Evolutionary conservation across 2,329 filamentous ascomycete species (phyloP).

Genomic region (Penicillium sclerotigenum): DNA sequence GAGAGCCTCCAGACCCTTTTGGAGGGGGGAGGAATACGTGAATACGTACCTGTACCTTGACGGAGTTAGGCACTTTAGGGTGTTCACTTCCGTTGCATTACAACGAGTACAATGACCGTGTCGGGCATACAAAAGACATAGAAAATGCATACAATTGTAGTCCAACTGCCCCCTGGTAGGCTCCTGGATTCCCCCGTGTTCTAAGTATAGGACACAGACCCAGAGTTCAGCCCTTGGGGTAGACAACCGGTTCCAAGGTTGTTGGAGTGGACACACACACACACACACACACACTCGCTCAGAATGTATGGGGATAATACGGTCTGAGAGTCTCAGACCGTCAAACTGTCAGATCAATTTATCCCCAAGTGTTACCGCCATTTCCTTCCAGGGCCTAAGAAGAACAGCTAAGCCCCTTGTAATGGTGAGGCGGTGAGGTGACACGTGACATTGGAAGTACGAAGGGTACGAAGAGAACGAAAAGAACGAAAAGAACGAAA

Average conservation of each 20-base stretch:
- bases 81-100: neutral
- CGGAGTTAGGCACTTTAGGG: neutral
- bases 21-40: conserved; percentile 3
- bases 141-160: neutral
- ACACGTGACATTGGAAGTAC: neutral
- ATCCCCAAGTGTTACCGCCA: conserved; percentile 10
- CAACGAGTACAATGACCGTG: neutral
- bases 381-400: conserved; percentile 1
- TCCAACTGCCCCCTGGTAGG: neutral
- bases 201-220: conserved; percentile 12
- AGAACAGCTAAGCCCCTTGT: neutral
- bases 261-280: neutral
- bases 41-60: no score
- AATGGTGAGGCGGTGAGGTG: neutral
- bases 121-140: neutral
- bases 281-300: no score
- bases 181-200: conserved; percentile 2
- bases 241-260: neutral
- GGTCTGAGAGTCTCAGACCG: neutral
- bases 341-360: neutral
- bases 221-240: conserved; percentile 4
- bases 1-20: conserved; percentile 6
- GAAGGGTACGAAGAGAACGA: no score
- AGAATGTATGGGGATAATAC: no score
- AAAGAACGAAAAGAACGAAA: no score